Evolutionary conservation across 176 grass and related monocot genomes (phyloP).

Genomic region (bread wheat (Triticum aestivum)): IWGSC_CS_RefSeq_v2.1 NC_057812.1:578950670-578951169

Average conservation of each 20-base stretch:
- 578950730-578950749: conserved; percentile 92
- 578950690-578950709: conserved; percentile 62
- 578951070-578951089: background rate
- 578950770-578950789: conserved; percentile 84
- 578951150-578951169: background rate
- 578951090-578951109: background rate
- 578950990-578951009: conserved; percentile 51
- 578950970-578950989: conserved; percentile 91
- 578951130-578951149: conserved; percentile 8
- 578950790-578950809: conserved; percentile 70
- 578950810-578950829: background rate
- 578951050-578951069: background rate
- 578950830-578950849: background rate
- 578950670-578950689: conserved; percentile 59
- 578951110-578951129: background rate
- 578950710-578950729: conserved; percentile 68
- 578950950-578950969: conserved; percentile 74
- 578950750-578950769: conserved; percentile 91
- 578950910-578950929: conserved; percentile 71
- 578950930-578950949: conserved; percentile 82
- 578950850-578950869: conserved; percentile 1
- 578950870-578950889: conserved; percentile 1
- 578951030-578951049: conserved; percentile 59
- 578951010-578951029: conserved; percentile 38
- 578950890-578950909: conserved; percentile 14